A percentile compares a stretch with the other conserved stretches of the same genome.
Evolutionary conservation across 1,284 basidiomycete species (phyloP).

Genomic region (Neonothopanus nambi): DNA sequence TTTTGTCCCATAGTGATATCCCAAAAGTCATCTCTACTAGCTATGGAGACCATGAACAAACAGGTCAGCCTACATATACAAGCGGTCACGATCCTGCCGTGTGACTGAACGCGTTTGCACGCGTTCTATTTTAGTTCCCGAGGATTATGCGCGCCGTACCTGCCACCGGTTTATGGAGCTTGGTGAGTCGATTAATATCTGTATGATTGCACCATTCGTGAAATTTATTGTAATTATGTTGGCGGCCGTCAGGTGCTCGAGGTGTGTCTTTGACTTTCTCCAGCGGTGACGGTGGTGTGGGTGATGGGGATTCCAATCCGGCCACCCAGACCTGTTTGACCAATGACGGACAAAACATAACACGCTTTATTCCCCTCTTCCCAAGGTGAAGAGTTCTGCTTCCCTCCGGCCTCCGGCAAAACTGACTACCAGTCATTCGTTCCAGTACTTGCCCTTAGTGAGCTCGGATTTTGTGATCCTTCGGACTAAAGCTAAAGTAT

Average conservation of each 20-base stretch:
- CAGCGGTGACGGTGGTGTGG: conserved; percentile 72
- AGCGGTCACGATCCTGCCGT: neutral
- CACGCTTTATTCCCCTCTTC: conserved; percentile 61
- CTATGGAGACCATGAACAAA: conserved; percentile 72
- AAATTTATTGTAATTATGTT: neutral
- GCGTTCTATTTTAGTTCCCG: conserved; percentile 46
- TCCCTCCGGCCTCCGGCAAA: neutral
- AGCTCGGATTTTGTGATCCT: conserved; percentile 1
- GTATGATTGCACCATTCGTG: conserved; percentile 3
- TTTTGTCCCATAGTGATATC: conserved; percentile 40
- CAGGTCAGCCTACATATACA: conserved; percentile 37
- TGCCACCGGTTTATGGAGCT: conserved; percentile 68
- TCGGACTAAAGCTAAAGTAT: neutral
- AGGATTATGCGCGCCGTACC: conserved; percentile 58
- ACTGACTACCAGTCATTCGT: neutral
- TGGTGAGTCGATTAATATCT: conserved; percentile 31
- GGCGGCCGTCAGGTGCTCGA: conserved; percentile 46
- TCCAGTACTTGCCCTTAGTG: conserved; percentile 40
- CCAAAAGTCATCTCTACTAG: conserved; percentile 62
- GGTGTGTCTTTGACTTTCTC: conserved; percentile 63
- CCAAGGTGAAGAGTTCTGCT: conserved; percentile 39
- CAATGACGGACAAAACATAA: conserved; percentile 57
- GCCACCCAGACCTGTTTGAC: conserved; percentile 53
- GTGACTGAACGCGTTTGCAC: neutral
- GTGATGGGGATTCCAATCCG: conserved; percentile 53